Conservation (phyloP, 202 grass and related monocot genomes). For the Sporobolus alterniflorus region DNA sequence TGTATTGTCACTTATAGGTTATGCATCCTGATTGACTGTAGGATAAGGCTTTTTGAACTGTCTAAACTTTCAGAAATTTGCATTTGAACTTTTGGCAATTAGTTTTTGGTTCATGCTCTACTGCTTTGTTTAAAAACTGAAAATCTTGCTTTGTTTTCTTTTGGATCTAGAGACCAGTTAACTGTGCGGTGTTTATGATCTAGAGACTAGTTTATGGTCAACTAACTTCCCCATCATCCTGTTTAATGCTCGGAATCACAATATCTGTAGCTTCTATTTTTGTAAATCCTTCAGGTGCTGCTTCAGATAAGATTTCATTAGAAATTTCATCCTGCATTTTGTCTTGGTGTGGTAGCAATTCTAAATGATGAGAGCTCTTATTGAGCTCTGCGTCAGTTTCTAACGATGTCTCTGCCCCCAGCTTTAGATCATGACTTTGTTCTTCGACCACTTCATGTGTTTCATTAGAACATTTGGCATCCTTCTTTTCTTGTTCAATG, state of each 20-base stretch:
- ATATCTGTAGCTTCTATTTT: conserved; percentile 32
- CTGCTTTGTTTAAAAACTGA: too few relatives aligned
- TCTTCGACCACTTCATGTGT: conserved; percentile 52
- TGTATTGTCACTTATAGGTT: too few relatives aligned
- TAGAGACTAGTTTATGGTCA: too few relatives aligned
- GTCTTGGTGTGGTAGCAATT: conserved; percentile 40
- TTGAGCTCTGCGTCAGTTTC: conserved; percentile 44
- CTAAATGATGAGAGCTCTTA: conserved; percentile 32
- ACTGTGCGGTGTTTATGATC: too few relatives aligned
- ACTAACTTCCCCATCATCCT: conserved; percentile 18
- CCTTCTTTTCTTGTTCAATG: conserved; percentile 48
- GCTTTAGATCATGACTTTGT: conserved; percentile 37
- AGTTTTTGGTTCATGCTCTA: too few relatives aligned
- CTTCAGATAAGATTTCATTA: conserved; percentile 33
- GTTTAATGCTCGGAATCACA: background rate
- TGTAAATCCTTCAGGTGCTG: conserved; percentile 28
- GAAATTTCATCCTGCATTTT: conserved; percentile 40
- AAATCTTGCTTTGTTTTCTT: too few relatives aligned
- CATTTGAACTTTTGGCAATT: too few relatives aligned
- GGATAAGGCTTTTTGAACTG: too few relatives aligned
- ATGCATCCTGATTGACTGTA: too few relatives aligned
- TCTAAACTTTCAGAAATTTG: too few relatives aligned
- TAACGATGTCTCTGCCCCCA: conserved; percentile 36
- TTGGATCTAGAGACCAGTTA: too few relatives aligned
- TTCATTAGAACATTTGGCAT: conserved; percentile 57